phyloP scores from a whole-genome alignment of 2,329 filamentous ascomycete genomes.

The Penicillium polonicum region DNA sequence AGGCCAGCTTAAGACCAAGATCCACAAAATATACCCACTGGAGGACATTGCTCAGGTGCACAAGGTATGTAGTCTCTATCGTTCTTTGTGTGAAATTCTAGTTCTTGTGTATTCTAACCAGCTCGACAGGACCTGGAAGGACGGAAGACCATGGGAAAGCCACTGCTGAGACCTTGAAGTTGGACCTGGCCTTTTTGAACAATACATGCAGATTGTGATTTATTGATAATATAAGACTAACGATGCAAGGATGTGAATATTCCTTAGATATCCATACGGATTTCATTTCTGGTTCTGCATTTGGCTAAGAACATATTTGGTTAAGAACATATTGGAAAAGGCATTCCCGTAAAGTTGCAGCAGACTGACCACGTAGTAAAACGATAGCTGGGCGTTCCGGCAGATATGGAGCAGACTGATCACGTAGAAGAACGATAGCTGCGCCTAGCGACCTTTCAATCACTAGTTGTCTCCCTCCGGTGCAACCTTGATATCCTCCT shows the following conservation, averaged over 20 bases:
- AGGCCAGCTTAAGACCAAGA: constrained; percentile 67
- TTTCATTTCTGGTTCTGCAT: not conserved
- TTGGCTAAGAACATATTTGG: not conserved
- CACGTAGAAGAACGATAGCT: not conserved
- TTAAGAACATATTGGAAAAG: not conserved
- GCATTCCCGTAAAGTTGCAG: not conserved
- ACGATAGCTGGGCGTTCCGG: not conserved
- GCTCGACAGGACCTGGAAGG: constrained; percentile 67
- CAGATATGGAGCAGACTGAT: not conserved
- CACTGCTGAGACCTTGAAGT: constrained; percentile 65
- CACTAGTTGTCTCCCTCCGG: not conserved
- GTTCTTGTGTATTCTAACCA: not conserved
- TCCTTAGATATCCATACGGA: not conserved
- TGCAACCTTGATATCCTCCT: not conserved
- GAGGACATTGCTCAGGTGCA: constrained; percentile 72
- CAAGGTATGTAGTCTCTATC: constrained; percentile 36
- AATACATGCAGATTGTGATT: not conserved
- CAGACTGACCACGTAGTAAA: not conserved
- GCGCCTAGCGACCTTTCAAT: not conserved
- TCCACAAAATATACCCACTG: constrained; percentile 76
- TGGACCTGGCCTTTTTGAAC: not conserved
- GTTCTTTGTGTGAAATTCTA: not conserved
- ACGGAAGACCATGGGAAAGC: constrained; percentile 79
- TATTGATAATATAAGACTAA: not conserved
- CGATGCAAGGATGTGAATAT: not conserved